Evolutionary conservation across 768 basidiomycete species (phyloP), one percentile per base, ranked within the genome.

Genomic region (Rhodotorula paludigena): DNA sequence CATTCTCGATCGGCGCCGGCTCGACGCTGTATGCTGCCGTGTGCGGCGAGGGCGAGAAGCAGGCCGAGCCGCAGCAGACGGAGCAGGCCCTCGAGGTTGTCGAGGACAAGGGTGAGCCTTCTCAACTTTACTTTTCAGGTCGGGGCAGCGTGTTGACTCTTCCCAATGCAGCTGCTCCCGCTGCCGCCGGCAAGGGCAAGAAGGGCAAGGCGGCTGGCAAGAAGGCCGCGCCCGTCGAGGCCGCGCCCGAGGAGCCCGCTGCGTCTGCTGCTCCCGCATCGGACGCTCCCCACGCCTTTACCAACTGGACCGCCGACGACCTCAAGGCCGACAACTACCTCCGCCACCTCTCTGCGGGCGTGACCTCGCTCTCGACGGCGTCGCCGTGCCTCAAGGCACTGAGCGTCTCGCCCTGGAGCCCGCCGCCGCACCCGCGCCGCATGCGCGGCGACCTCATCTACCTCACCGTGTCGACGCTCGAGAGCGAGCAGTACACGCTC

Each of bases 391-490:
- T 81, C 48, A 77, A 76, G 64, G 69, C 76, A 3, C 72, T 81
- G 44, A 73, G 75, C 53, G 65, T 82, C 49, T 80, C 80, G 21
- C 78, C 79, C 15, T 82, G 80, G 78, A 81, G 80, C 73, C 81
- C 80, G 23, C 80, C 81, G 15, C 77, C 80, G 21, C 78, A 80
- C 36, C 77, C 79, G 44, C 76, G 78, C 28, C 78, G 80, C 21
- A 75, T 80, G 55, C 70, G 76, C 30, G 81, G 81, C 23, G 80
- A 82, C 66, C 77, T 80, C 64, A 73, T 80, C 59, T 82, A 82
- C 72, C 76, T 82, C 54, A 78, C 76, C 49, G 69, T 80, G 48
- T 74, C 77, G 51, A 77, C 79, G 9, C 76, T 81, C 49, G 81
- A 82, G 68, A 80, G 80, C 58, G 81, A 82, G 48, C 74, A 76